Conservation (phyloP, 768 basidiomycete species). For the Suillus fuscotomentosus region DNA sequence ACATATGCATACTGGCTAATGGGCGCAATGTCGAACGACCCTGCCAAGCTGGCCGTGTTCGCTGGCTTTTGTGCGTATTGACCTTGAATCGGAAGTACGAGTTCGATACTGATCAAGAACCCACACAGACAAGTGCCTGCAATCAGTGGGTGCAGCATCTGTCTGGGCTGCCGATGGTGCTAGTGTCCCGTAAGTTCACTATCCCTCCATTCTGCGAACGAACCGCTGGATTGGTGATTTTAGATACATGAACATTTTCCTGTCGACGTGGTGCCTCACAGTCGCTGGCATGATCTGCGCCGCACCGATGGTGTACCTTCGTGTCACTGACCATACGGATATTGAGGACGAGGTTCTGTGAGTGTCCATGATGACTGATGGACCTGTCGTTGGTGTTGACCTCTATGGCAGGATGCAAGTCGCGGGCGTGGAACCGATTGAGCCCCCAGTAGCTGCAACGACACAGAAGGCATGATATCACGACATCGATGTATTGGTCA, state of each 20-base stretch:
- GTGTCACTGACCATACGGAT: slow-evolving; percentile 60
- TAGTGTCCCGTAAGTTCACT: slow-evolving; percentile 53
- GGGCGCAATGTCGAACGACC: slow-evolving; percentile 85
- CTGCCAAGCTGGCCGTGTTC: slow-evolving; percentile 77
- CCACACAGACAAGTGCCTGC: slow-evolving; percentile 64
- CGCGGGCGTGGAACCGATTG: slow-evolving; percentile 5
- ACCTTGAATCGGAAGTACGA: background rate
- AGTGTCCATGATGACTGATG: slow-evolving; percentile 16
- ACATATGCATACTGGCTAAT: slow-evolving; percentile 82
- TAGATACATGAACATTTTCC: slow-evolving; percentile 69
- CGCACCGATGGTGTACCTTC: slow-evolving; percentile 70
- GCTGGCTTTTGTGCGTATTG: slow-evolving; percentile 71
- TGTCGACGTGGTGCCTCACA: slow-evolving; percentile 70
- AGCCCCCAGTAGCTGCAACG: background rate
- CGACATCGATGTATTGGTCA: background rate
- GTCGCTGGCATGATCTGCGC: slow-evolving; percentile 64
- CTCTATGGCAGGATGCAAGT: slow-evolving; percentile 4
- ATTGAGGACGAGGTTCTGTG: slow-evolving; percentile 52
- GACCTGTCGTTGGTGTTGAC: background rate
- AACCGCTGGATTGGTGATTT: background rate
- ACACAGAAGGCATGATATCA: background rate
- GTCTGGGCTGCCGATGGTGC: slow-evolving; percentile 72
- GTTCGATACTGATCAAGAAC: slow-evolving; percentile 2
- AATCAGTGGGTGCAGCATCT: slow-evolving; percentile 71
- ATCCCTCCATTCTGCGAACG: background rate